Evolutionary conservation across 1,139 yeast species (phyloP), one percentile per base, ranked within the genome.

Genomic region (Arxiozyma heterogenica): DNA sequence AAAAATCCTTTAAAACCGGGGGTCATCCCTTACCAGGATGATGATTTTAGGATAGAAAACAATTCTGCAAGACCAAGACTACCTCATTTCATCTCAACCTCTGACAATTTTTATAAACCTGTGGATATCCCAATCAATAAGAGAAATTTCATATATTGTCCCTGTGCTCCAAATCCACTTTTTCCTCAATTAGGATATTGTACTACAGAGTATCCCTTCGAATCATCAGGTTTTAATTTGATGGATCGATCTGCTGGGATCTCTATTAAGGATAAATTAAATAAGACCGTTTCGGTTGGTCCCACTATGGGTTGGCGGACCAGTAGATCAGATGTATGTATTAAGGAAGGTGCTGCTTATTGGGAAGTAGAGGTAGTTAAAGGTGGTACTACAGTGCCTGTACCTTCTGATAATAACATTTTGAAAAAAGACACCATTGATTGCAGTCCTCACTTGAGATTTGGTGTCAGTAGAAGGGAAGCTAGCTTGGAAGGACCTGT

Each of bases 401-500:
- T 54, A 9, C 61, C 58, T 22, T 52, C 49, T 11, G 55, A 50
- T 21, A 56, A 49, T 4, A 55, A 56, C 41, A 11, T 23, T 56
- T 48, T 5, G 50, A 53, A 53, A 21, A 59, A 59, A 50, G 65
- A 65, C 21, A 48, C 59, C 18, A 55, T 64, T 46, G 64, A 66
- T 54, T 52, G 59, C 12, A 60, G 63, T n/a, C 62, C 63, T 55
- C 95, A 91, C 67, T 91, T 91, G 1, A 71, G 98, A 42, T 66
- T 91, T 27, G 99, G 99, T 0, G 63, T 91, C 48, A 85, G 85
- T 0, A 73, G 98, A 54, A 76, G 88, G 59, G 98, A 93, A 65
- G 95, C 96, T 1, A 81, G 90, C 53, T 71, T 91, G 51, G 97
- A 93, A 61, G 96, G 96, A 0, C 98, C 99, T 0, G 93, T 91